Evolutionary conservation across 139 green algal genomes (phyloP), one percentile per base, ranked within the genome.

Genomic region (Auxenochlorella pyrenoidosa): DNA sequence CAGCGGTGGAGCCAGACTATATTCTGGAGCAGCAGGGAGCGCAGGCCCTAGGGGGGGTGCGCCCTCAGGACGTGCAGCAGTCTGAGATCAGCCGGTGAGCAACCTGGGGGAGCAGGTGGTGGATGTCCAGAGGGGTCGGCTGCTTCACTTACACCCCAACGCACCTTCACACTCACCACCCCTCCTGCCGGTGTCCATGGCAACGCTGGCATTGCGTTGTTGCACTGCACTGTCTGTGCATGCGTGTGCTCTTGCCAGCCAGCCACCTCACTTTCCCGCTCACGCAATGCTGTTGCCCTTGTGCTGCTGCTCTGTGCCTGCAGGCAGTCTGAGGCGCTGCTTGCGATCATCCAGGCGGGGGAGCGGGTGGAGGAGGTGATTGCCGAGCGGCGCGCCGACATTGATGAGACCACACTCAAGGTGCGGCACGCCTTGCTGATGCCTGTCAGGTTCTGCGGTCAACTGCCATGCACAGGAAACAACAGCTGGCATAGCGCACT

Each of bases 271-370:
- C 10, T 13, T 2, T 13, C 18, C 54, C 54, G 3, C 2, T 22
- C 12, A 24, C 22, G 16, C 54, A 24, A 63, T 24, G 16, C 22
- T 13, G 2, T 28, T 4, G 54, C 18, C 54, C 54, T 22, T 63
- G 18, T 63, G 54, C 54, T 24, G 54, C 54, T 63, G 54, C 54
- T 63, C 22, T 22, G 15, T 63, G 54, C 36, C 8, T 79, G 65
- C 66, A 86, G 82, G 82, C 66, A 86, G 44, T 58, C 83, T 1
- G 51, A 60, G 54, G 83, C 71, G 30, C 58, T 88, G 75, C 72
- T 88, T 73, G 84, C 58, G 24, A 88, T 88, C 75, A 63, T 88
- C 40, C 71, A 88, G 40, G 54, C 84, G 12, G 84, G 84, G 28
- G 84, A 83, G 38, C 28, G 38, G 24, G 60, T 88, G 73, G 84